Percentiles rank a stretch among this genome's conserved stretches.
These are phyloP conservation scores for Fusarium sp. DNA, from an alignment of 2,329 filamentous ascomycete genomes.

Conservation along the genomic window DNA sequence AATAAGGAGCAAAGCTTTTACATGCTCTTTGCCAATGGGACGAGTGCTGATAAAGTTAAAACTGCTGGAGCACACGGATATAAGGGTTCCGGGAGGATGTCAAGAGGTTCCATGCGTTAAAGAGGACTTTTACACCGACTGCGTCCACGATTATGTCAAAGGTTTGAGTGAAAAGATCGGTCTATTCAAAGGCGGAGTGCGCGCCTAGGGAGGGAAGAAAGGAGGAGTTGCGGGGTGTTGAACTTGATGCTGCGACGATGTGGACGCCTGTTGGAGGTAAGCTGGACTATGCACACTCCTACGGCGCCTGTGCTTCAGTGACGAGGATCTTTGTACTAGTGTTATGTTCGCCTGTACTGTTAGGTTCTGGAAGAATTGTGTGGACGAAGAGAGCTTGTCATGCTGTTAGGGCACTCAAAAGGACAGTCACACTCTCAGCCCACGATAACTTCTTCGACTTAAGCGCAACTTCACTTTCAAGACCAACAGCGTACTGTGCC, in stretches of 20 bases:
- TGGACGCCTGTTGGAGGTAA: constrained; percentile 42
- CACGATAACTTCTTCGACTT: constrained; percentile 46
- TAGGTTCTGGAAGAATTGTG: constrained; percentile 21
- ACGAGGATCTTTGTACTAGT: constrained; percentile 16
- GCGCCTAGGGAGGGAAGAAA: constrained; percentile 43
- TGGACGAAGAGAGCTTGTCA: constrained; percentile 50
- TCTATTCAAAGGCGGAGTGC: constrained; percentile 40
- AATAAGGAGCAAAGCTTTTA: constrained; percentile 13
- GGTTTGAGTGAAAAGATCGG: not conserved
- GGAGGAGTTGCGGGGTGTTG: constrained; percentile 17
- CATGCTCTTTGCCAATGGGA: not conserved
- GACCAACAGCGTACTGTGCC: constrained; percentile 41
- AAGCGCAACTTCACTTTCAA: constrained; percentile 45
- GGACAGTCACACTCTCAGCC: constrained; percentile 49
- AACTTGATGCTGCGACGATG: constrained; percentile 48
- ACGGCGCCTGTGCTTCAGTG: constrained; percentile 52
- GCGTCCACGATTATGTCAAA: constrained; percentile 49
- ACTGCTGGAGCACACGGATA: constrained; percentile 30
- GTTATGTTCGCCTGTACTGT: not conserved
- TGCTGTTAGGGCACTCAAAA: constrained; percentile 52
- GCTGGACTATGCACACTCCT: constrained; percentile 51
- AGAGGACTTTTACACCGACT: constrained; percentile 46
- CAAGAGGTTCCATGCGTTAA: constrained; percentile 46
- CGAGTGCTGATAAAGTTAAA: not conserved
- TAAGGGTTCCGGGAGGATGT: constrained; percentile 41